Evolutionary conservation across 2,329 filamentous ascomycete genomes (phyloP).

Genomic region (Claviceps sorghi): DNA sequence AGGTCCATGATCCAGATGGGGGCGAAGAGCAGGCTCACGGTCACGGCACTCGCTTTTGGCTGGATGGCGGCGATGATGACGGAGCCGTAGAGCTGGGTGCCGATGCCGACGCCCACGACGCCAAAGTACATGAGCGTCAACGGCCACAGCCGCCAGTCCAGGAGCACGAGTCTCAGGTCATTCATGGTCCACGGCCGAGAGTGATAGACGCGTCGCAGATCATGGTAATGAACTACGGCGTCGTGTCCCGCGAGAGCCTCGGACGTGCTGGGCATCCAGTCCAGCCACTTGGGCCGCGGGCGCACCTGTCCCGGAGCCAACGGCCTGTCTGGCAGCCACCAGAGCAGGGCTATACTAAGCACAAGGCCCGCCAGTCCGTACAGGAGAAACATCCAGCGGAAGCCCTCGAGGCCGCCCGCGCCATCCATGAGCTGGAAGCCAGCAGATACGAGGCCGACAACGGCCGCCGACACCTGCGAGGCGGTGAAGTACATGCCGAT

Average conservation of each 20-base stretch:
- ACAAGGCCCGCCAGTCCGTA: slow-evolving; percentile 65
- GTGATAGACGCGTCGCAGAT: slow-evolving; percentile 69
- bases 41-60: slow-evolving; percentile 53
- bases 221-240: slow-evolving; percentile 67
- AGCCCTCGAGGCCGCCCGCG: slow-evolving; percentile 58
- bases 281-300: slow-evolving; percentile 35
- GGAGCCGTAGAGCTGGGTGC: slow-evolving; percentile 74
- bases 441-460: slow-evolving; percentile 77
- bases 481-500: slow-evolving; percentile 87
- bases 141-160: slow-evolving; percentile 83
- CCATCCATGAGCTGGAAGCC: slow-evolving; percentile 90
- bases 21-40: slow-evolving; percentile 70
- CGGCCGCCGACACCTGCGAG: slow-evolving; percentile 73
- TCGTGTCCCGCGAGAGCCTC: slow-evolving; percentile 66
- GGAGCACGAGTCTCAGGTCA: slow-evolving; percentile 55
- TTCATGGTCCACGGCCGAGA: slow-evolving; percentile 54
- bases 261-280: slow-evolving; percentile 51
- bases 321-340: slow-evolving; percentile 84
- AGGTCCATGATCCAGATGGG: slow-evolving; percentile 93
- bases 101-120: slow-evolving; percentile 83
- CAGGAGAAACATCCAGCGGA: slow-evolving; percentile 85
- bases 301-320: slow-evolving; percentile 53
- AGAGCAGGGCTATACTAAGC: slow-evolving; percentile 59
- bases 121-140: slow-evolving; percentile 86
- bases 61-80: slow-evolving; percentile 75